Conservation (phyloP, 2,329 filamentous ascomycete genomes). For the Septoria linicola region DNA sequence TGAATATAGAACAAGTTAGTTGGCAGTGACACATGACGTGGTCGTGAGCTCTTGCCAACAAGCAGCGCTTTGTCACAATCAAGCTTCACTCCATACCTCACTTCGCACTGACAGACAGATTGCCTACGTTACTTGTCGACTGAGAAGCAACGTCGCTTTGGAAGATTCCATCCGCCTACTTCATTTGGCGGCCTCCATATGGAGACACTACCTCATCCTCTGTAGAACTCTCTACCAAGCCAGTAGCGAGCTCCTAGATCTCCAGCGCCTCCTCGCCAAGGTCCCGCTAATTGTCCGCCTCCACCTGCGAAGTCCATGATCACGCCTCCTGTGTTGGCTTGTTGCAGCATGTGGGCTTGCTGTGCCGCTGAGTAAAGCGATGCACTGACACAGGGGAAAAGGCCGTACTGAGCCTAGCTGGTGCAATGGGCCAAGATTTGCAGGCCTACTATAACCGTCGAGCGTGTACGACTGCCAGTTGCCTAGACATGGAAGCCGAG, state of each 20-base stretch:
- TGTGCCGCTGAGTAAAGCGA: too few species aligned
- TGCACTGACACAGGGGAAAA: too few species aligned
- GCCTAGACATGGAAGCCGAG: too few species aligned
- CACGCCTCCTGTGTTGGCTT: conserved; percentile 4
- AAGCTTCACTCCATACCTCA: conserved; percentile 4
- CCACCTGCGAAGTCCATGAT: neutral
- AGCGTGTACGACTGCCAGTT: too few species aligned
- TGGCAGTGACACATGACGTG: conserved; percentile 10
- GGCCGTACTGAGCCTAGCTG: too few species aligned
- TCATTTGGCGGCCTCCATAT: too few species aligned
- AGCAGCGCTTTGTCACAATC: conserved; percentile 6
- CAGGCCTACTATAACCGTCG: too few species aligned
- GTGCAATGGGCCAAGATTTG: too few species aligned
- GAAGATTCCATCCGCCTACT: too few species aligned
- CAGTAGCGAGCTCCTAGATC: conserved; percentile 1
- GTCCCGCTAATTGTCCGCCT: neutral
- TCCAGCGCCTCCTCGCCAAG: neutral
- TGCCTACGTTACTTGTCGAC: neutral
- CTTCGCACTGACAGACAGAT: conserved; percentile 1
- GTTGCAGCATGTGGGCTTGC: neutral
- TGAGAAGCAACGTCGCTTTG: neutral
- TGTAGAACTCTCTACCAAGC: conserved; percentile 1
- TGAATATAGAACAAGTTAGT: conserved; percentile 5
- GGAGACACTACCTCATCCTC: neutral
- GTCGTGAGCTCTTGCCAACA: conserved; percentile 4